These are phyloP conservation scores for Inga leiocalycina DNA, from an alignment of 306 rosid species.

Conservation along the genomic window DNA sequence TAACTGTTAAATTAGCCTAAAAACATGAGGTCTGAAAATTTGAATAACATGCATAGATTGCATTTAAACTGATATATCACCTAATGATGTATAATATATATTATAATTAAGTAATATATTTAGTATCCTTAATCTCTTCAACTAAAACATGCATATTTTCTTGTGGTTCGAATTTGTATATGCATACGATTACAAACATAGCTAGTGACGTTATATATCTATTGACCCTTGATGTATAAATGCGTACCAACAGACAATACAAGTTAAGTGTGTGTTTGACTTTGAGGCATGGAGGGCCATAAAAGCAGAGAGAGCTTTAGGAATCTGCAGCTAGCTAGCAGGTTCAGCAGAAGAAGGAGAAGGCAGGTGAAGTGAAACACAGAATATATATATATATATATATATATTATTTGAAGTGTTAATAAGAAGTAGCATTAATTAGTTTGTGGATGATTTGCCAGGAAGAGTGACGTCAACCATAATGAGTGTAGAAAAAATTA, in stretches of 20 bases:
- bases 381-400: too few relatives aligned
- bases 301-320: not conserved
- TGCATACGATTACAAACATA: not conserved
- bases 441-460: not conserved
- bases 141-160: not conserved
- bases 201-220: too few relatives aligned
- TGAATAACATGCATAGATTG: not conserved
- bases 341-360: not conserved
- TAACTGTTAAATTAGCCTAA: not conserved
- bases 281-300: not conserved
- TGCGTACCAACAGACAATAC: not conserved
- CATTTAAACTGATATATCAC: not conserved
- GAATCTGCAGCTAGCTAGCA: not conserved
- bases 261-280: not conserved
- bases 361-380: not conserved
- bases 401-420: too few relatives aligned
- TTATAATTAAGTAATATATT: too few relatives aligned
- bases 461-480: not conserved
- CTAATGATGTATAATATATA: too few relatives aligned
- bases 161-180: not conserved
- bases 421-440: too few relatives aligned
- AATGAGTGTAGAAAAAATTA: too few relatives aligned
- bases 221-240: not conserved
- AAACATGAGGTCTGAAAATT: not conserved
- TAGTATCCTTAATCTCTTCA: fast-evolving